Conservation (phyloP, 2,329 filamentous ascomycete species). For the Sporothrix dimorphospora region DNA sequence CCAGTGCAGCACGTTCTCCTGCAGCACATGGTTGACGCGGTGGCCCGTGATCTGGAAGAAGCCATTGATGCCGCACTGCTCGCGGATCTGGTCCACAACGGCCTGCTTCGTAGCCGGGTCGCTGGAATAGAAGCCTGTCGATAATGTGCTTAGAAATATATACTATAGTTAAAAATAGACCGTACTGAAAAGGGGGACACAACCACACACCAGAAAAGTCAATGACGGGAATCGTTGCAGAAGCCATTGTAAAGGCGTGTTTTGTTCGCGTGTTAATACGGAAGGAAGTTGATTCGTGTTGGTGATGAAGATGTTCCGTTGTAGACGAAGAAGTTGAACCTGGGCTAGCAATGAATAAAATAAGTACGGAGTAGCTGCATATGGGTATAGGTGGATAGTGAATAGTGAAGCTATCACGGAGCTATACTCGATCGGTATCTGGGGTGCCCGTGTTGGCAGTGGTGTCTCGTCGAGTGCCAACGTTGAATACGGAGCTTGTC, state of each 20-base stretch:
- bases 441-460: no score
- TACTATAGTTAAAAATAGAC: no score
- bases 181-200: background rate
- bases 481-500: background rate
- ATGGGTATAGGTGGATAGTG: background rate
- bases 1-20: slow-evolving; percentile 46
- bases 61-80: slow-evolving; percentile 51
- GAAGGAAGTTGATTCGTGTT: no score
- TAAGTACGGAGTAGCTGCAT: background rate
- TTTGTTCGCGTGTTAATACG: no score
- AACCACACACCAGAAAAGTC: slow-evolving; percentile 31
- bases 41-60: slow-evolving; percentile 59
- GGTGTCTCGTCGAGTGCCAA: background rate
- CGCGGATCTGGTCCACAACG: slow-evolving; percentile 36
- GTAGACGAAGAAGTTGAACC: no score
- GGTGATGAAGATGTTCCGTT: no score
- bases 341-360: no score
- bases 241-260: slow-evolving; percentile 9
- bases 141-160: no score
- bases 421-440: background rate
- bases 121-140: slow-evolving; percentile 28
- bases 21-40: slow-evolving; percentile 45
- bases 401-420: background rate
- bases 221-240: slow-evolving; percentile 29
- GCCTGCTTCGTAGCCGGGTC: slow-evolving; percentile 24